Base-by-base conservation (phyloP, 176 grass and related monocot genomes). In the Ensete ventricosum region DNA sequence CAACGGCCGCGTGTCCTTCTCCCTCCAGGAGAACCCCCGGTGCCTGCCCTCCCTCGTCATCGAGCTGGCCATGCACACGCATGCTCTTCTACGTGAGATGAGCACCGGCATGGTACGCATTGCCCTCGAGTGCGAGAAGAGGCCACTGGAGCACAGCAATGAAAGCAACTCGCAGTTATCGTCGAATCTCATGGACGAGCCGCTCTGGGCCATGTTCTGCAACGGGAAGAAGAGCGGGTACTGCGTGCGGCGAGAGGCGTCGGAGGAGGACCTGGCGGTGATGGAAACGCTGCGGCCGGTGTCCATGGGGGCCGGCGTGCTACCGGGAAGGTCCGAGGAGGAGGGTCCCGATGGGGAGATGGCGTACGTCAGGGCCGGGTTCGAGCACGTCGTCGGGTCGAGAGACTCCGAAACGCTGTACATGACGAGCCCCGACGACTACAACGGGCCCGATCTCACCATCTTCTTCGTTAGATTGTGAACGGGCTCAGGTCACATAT, bases 391-490 rank as follows among this genome's bases (percentile, higher is more conserved):
- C 53, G 19, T 74, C 53, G 72, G 53, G 72, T 74, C 72, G 72
- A 74, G 25, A 53, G 72, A 74, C 25, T 57, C 72, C 1, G 72
- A 74, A 23, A 74, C 53, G 22, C 24, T 74, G 6, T 74, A 74
- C 53, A 74, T 74, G 72, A 58, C 9, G 53, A 57, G 54, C 72
- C 72, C 72, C 13, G 72, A 55, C 52, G n/a, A 25, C 72, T 21
- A 11, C 14, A 26, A 27, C 11, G 53, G 52, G 0, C 52, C 72
- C 1, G 72, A 74, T 57, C 53, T 74, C 6, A 55, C 72, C 53
- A 74, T 74, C 52, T 74, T 74, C 23, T 74, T 74, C 52, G 53
- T 74, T 2, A 55, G 72, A 75, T 77, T 90, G 72, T 82, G 79
- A 89, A 21, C 14, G 16, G 55, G 17, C 14, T 14, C 17, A 7